phyloP scores from a whole-genome alignment of 2,329 filamentous ascomycete species.

The Phialocephala sp. region DNA sequence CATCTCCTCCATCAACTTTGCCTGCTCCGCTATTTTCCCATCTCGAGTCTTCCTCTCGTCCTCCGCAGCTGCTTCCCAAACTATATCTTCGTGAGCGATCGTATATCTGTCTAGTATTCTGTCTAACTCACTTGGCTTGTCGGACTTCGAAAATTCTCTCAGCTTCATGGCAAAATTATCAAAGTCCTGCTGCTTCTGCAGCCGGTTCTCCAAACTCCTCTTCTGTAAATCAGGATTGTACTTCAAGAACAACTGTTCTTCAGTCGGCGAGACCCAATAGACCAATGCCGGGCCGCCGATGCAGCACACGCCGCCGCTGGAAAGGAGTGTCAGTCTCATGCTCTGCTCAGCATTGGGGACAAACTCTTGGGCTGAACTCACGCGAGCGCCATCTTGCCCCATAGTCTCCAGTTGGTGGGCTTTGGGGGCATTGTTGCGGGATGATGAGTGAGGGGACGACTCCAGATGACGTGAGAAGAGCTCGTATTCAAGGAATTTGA shows the following conservation, averaged over 20 bases:
- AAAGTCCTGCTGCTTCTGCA: constrained; percentile 81
- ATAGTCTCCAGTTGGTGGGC: constrained; percentile 60
- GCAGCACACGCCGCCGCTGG: constrained; percentile 72
- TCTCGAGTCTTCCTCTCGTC: constrained; percentile 46
- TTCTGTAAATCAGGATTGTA: constrained; percentile 97
- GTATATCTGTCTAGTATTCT: neutral
- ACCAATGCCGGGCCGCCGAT: constrained; percentile 88
- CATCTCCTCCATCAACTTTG: constrained; percentile 46
- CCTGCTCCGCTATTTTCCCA: constrained; percentile 45
- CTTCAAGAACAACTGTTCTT: constrained; percentile 88
- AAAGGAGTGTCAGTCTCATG: constrained; percentile 18
- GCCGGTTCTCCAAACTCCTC: constrained; percentile 79
- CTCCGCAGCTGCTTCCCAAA: constrained; percentile 53
- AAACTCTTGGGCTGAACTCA: constrained; percentile 50
- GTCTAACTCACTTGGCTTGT: constrained; percentile 76
- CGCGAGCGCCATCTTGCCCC: constrained; percentile 74
- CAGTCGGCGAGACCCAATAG: constrained; percentile 78
- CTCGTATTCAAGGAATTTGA: constrained; percentile 9
- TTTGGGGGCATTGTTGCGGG: constrained; percentile 22
- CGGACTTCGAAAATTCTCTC: constrained; percentile 88
- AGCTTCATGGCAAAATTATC: constrained; percentile 83
- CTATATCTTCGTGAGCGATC: constrained; percentile 37
- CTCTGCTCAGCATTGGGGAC: constrained; percentile 21
- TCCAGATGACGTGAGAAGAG: constrained; percentile 17
- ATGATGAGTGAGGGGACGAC: neutral